A percentile compares a stretch with the other conserved stretches of the same genome.
Evolutionary conservation across 139 green algal genomes (phyloP).

Genomic region (Chlamydomonas sphaeroides): DNA sequence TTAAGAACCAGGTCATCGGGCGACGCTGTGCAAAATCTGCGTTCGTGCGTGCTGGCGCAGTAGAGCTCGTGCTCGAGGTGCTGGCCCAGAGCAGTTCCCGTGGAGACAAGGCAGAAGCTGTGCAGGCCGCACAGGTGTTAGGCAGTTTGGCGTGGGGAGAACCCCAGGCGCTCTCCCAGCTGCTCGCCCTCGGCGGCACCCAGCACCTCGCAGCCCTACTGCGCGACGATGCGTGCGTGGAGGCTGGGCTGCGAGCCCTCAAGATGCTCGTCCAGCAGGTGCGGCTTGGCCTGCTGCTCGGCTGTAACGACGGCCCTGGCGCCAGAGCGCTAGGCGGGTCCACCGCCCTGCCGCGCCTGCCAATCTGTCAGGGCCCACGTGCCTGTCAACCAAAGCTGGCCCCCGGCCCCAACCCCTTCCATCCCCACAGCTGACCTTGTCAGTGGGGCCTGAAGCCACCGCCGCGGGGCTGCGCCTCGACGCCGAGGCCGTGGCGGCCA

Average conservation of each 20-base stretch:
- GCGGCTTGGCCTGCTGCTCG: background rate
- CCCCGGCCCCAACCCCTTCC: no score
- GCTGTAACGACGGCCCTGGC: background rate
- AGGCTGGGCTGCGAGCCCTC: conserved; percentile 26
- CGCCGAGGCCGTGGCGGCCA: background rate
- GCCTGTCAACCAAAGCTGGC: no score
- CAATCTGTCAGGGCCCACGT: no score
- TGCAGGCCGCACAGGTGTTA: conserved; percentile 8
- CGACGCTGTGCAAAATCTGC: background rate
- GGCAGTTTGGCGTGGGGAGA: conserved; percentile 11
- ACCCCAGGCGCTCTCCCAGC: background rate
- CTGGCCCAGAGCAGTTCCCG: background rate
- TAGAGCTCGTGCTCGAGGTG: background rate
- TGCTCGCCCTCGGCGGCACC: background rate
- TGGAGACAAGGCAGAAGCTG: background rate
- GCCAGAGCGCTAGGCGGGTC: background rate
- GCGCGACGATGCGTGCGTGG: background rate
- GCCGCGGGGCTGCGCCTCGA: background rate
- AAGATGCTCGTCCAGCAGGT: conserved; percentile 36
- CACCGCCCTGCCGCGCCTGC: no score
- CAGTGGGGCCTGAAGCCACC: background rate
- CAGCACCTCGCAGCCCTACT: background rate
- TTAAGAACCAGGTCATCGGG: conserved; percentile 32
- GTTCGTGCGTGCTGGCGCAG: background rate
- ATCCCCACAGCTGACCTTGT: no score